phyloP scores from a whole-genome alignment of 2,329 filamentous ascomycete species.

The Scopulariopsis brevicaulis region DNA sequence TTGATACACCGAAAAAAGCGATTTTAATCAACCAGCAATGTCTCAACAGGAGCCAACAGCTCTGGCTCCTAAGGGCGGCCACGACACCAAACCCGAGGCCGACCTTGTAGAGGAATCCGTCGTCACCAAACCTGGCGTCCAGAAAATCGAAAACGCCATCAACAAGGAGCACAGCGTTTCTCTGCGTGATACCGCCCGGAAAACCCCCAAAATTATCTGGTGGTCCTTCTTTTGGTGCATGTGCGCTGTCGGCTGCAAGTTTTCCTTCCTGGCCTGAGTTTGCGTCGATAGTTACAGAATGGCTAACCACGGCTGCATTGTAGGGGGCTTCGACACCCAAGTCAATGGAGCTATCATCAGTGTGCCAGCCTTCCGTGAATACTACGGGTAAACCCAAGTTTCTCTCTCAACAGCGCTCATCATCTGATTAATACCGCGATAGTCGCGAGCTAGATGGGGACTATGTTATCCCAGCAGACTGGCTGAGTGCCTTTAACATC shows the following conservation, averaged over 20 bases:
- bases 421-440: no score
- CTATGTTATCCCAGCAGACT: slow-evolving; percentile 31
- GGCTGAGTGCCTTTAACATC: slow-evolving; percentile 35
- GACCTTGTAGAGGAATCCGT: no score
- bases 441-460: slow-evolving; percentile 16
- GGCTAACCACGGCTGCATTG: neutral
- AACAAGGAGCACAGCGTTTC: slow-evolving; percentile 19
- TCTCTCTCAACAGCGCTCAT: no score
- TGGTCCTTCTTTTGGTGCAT: slow-evolving; percentile 30
- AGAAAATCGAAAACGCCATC: no score
- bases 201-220: slow-evolving; percentile 21
- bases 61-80: no score
- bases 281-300: neutral
- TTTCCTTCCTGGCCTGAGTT: slow-evolving; percentile 12
- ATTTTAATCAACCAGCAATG: no score
- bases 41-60: no score
- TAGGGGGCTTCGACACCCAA: slow-evolving; percentile 30
- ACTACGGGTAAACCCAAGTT: slow-evolving; percentile 32
- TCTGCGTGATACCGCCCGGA: slow-evolving; percentile 17
- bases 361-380: slow-evolving; percentile 22
- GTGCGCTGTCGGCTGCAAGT: slow-evolving; percentile 25
- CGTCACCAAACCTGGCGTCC: no score
- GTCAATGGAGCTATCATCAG: slow-evolving; percentile 30
- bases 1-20: no score
- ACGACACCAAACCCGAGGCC: no score